Evolutionary conservation across 805 yeast species (phyloP).

Genomic region (Starmerella vitae): DNA sequence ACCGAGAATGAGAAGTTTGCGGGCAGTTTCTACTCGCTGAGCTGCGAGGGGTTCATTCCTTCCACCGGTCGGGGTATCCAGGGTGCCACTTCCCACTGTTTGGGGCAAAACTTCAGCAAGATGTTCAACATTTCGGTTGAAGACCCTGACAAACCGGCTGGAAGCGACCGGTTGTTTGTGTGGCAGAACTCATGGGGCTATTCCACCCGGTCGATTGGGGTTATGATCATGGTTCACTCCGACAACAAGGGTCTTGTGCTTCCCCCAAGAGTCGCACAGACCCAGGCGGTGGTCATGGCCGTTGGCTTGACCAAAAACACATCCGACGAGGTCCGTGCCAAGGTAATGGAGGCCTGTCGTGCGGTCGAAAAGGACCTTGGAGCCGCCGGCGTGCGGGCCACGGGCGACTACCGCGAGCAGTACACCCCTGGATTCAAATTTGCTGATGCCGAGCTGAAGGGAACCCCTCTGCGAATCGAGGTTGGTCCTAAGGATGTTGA

Average conservation of each 20-base stretch:
- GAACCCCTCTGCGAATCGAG: slow-evolving; percentile 87
- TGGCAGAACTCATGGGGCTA: slow-evolving; percentile 99
- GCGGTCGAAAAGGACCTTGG: slow-evolving; percentile 50
- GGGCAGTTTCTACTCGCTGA: slow-evolving; percentile 91
- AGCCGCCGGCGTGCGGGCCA: slow-evolving; percentile 54
- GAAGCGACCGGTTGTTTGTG: slow-evolving; percentile 62
- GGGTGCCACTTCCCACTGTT: slow-evolving; percentile 96
- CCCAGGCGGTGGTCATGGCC: slow-evolving; percentile 85
- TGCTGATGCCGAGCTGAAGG: slow-evolving; percentile 93
- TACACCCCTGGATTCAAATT: slow-evolving; percentile 99
- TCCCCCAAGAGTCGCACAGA: slow-evolving; percentile 93
- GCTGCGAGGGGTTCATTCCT: slow-evolving; percentile 93
- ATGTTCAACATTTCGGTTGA: slow-evolving; percentile 95
- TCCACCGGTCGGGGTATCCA: slow-evolving; percentile 99
- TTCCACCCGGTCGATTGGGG: slow-evolving; percentile 97
- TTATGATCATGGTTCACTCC: slow-evolving; percentile 97
- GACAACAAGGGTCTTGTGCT: slow-evolving; percentile 96
- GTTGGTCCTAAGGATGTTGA: slow-evolving; percentile 92
- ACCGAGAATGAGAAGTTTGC: slow-evolving; percentile 98
- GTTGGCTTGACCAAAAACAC: slow-evolving; percentile 89
- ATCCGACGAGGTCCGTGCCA: slow-evolving; percentile 55
- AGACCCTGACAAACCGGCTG: slow-evolving; percentile 64
- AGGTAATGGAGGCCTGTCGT: slow-evolving; percentile 56
- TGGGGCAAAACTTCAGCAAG: slow-evolving; percentile 96
- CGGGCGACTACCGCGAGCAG: slow-evolving; percentile 81